Percentiles rank a stretch among this genome's conserved stretches.
Evolutionary conservation across 1,139 yeast species (phyloP).

Genomic region (Candida tetrigidarum): DNA sequence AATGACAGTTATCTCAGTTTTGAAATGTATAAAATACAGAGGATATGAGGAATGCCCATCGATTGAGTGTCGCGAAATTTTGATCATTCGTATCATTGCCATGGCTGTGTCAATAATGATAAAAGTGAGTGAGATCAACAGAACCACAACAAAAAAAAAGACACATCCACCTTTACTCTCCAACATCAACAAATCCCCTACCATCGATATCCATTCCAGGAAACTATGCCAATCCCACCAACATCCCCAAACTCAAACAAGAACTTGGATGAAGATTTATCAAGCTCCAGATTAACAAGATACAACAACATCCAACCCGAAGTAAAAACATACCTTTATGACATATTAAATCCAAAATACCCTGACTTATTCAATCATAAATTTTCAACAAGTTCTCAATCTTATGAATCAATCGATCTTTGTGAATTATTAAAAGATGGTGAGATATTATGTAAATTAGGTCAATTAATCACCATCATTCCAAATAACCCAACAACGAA

Average conservation of each 20-base stretch:
- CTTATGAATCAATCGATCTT: conserved; percentile 9
- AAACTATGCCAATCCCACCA: conserved; percentile 4
- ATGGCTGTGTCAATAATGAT: too few species aligned
- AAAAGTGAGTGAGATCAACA: too few species aligned
- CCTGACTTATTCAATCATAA: conserved; percentile 16
- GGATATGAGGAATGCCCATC: background rate
- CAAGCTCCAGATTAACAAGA: conserved; percentile 48
- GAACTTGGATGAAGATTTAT: conserved; percentile 62
- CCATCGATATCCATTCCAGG: too few species aligned
- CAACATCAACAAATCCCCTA: too few species aligned
- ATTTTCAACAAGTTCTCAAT: conserved; percentile 10
- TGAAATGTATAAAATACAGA: too few species aligned
- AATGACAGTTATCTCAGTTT: too few species aligned
- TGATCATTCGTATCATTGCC: too few species aligned
- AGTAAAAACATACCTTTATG: conserved; percentile 54
- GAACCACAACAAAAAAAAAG: background rate
- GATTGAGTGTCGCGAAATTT: too few species aligned
- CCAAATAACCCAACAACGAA: conserved; percentile 45
- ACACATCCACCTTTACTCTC: background rate
- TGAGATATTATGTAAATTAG: conserved; percentile 58
- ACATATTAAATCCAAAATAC: conserved; percentile 14
- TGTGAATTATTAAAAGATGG: conserved; percentile 68
- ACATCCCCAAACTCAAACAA: background rate
- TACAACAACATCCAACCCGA: conserved; percentile 51
- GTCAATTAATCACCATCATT: conserved; percentile 35